phyloP scores from a whole-genome alignment of 495 filamentous ascomycete species.

The Penicillium crystallinum region DNA sequence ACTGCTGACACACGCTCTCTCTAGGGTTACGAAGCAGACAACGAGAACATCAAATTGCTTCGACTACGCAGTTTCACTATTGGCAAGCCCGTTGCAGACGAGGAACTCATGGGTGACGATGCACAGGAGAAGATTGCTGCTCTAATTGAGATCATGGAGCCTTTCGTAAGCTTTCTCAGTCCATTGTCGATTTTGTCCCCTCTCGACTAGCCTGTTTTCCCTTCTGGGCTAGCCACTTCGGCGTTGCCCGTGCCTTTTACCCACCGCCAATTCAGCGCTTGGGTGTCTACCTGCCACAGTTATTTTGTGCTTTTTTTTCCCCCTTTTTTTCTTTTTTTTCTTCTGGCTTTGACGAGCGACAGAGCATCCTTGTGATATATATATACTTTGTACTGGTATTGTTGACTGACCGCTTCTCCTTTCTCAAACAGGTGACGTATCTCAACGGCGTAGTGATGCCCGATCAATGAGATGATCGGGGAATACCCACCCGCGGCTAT shows the following conservation, averaged over 20 bases:
- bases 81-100: conserved; percentile 56
- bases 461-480: conserved; percentile 32
- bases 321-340: neutral
- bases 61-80: conserved; percentile 73
- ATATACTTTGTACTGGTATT: neutral
- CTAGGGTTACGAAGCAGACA: conserved; percentile 68
- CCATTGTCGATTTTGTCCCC: conserved; percentile 19
- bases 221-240: conserved; percentile 26
- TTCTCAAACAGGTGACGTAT: conserved; percentile 48
- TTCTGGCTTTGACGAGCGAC: neutral
- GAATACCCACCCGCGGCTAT: conserved; percentile 1
- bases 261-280: conserved; percentile 15
- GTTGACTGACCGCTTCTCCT: conserved; percentile 27
- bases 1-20: conserved; percentile 12
- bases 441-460: conserved; percentile 64
- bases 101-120: conserved; percentile 43
- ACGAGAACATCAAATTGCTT: conserved; percentile 69
- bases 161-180: conserved; percentile 51
- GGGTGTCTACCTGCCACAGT: neutral
- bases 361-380: neutral
- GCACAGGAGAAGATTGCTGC: conserved; percentile 51
- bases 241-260: conserved; percentile 16
- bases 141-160: conserved; percentile 54
- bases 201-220: conserved; percentile 24
- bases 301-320: neutral